Evolutionary conservation across 371 early-diverging fungal species (phyloP), one percentile per base, ranked within the genome.

Genomic region (Mortierella sp.): DNA sequence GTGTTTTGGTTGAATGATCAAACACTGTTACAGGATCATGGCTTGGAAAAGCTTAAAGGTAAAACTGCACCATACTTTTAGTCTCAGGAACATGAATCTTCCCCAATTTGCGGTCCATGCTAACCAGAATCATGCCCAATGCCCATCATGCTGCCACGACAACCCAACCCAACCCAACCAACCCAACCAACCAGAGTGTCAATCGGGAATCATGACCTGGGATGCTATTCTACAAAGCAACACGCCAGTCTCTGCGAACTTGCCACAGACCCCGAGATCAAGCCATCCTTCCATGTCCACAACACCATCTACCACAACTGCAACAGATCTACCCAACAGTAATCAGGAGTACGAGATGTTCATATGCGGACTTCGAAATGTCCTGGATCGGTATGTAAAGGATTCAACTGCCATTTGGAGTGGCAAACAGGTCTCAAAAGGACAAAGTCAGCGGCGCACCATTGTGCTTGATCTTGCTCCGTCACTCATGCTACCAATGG

Each of bases 1-100:
- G 76, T 76, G 26, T 76, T 76, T 54, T 76, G 76, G 76, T 26
- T 76, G 41, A 58, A 53, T 34, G 76, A 76, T 48, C 58, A 61
- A 26, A 50, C 66, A 10, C 16, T 58, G 42, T 46, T 69, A 16
- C 57, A 66, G 47, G 51, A 65, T 30, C 70, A 69, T 54, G 70
- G 70, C 6, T 39, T 76, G 23, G 76, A 69, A 26, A 41, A 26
- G n/a, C 56, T 76, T n/a, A 61, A 55, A 69, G 76, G 76, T 69
- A 76, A 9, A 8, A 13, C 34, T 31, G 14, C 21, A 21, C 42
- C 18, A 41, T 18, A 46, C 23, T 8, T 26, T 26, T 3, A 47
- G 34, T 5, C 21, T 18, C 14, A 16, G 39, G 26, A 30, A 48
- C 6, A 27, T 46, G 21, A 14, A 24, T 27, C 39, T n/a, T n/a